phyloP scores from a whole-genome alignment of 768 basidiomycete species.

The Podaxis pistillaris region DNA sequence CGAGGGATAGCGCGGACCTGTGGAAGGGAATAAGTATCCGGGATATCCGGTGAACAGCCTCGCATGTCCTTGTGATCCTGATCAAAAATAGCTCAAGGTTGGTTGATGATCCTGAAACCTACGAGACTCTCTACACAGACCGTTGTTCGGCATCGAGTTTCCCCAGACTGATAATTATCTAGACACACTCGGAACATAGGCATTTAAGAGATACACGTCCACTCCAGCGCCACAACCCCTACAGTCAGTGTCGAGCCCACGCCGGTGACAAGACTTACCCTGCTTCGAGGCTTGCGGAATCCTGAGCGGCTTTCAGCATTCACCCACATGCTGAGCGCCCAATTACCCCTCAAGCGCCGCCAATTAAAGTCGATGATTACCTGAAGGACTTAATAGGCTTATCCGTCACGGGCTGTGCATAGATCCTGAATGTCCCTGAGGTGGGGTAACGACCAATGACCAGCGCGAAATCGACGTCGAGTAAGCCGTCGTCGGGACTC shows the following conservation, averaged over 20 bases:
- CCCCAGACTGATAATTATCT: background rate
- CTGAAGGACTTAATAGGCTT: no score
- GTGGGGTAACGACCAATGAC: slow-evolving; percentile 7
- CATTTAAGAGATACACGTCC: no score
- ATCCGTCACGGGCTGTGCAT: background rate
- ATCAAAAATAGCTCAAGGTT: background rate
- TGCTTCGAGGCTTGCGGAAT: background rate
- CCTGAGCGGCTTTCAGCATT: no score
- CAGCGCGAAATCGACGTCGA: slow-evolving; percentile 8
- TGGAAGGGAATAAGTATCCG: background rate
- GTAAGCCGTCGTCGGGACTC: background rate
- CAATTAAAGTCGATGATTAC: no score
- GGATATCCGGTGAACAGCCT: background rate
- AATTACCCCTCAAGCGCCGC: no score
- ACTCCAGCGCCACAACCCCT: no score
- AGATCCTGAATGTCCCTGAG: background rate
- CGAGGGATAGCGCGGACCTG: slow-evolving; percentile 3
- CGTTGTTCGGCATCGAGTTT: background rate
- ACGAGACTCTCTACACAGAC: background rate
- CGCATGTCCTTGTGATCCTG: background rate
- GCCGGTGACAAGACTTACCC: background rate
- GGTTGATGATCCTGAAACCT: background rate
- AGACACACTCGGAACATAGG: background rate
- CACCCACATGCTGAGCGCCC: no score
- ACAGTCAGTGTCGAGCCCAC: no score